Percentiles rank a stretch among this genome's conserved stretches.
These are phyloP conservation scores for Daldinia eschscholtzii DNA, from an alignment of 2,329 filamentous ascomycete species.

Conservation along the genomic window DNA sequence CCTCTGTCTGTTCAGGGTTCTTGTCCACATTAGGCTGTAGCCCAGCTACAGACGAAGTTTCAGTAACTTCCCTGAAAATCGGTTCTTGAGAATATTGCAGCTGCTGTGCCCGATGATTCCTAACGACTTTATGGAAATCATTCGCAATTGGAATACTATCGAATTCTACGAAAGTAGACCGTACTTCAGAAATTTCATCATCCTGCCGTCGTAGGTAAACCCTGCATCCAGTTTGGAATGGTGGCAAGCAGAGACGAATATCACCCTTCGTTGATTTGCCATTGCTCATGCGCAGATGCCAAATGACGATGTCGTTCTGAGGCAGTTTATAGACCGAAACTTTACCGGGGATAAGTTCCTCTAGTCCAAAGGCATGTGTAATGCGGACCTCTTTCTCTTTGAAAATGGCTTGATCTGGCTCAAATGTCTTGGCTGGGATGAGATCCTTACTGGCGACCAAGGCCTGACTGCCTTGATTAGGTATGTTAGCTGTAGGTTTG, in stretches of 20 bases:
- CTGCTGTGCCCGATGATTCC: not conserved
- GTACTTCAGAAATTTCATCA: not conserved
- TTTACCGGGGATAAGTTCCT: not conserved
- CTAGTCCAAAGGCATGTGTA: slow-evolving; percentile 3
- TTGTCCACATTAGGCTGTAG: not conserved
- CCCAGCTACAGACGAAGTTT: not conserved
- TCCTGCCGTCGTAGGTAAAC: not conserved
- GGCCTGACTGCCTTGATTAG: not conserved
- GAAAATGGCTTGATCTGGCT: slow-evolving; percentile 21
- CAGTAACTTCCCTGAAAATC: not conserved
- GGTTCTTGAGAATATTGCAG: not conserved
- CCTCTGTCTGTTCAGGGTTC: not conserved
- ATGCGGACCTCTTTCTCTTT: slow-evolving; percentile 11
- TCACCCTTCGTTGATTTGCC: slow-evolving; percentile 36
- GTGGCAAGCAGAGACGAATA: slow-evolving; percentile 34
- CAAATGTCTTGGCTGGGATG: not conserved
- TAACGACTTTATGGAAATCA: not conserved
- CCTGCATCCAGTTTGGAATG: not conserved
- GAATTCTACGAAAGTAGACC: not conserved
- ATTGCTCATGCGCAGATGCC: slow-evolving; percentile 10
- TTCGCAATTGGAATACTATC: not conserved
- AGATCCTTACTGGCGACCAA: not conserved
- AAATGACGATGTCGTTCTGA: slow-evolving; percentile 25
- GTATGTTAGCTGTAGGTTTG: not conserved
- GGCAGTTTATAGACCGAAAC: slow-evolving; percentile 37